Base-by-base conservation (phyloP, 331 rosid genomes). In the Cydonia oblonga region DNA sequence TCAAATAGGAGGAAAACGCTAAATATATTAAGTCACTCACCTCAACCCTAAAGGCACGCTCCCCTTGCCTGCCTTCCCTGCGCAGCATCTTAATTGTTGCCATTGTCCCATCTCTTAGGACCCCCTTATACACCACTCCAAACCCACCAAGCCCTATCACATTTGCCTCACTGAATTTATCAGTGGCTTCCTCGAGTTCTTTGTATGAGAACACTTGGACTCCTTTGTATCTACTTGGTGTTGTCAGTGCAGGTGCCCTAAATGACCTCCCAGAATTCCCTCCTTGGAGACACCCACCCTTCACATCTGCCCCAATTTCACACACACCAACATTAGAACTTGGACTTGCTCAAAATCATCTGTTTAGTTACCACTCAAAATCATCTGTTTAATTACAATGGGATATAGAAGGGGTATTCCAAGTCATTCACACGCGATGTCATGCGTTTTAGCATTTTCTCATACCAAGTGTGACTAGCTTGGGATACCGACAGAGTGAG, bases 41-140 rank as follows among this genome's bases (percentile, higher is more conserved):
- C 99, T 95, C 97, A 73, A 82, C 72, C 84, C 97, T 88, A 85
- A 95, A 95, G 61, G 93, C 89, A 83, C 97, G 99, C 86, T 95
- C 99, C 70, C 92, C 90, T 49, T 90, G 97, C 86, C 83, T 91
- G 22, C 99, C 96, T 29, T 86, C 86, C 74, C 83, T 82, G 3
- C 62, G 76, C 60, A 91, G 63, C 88, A 83, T 78, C 83, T 91
- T 95, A 81, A 95, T 85, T 68, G 97, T 93, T 16, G 88, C 93
- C 73, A 83, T 59, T 32, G 96, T 86, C 20, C 96, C 99, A 87
- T 95, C 99, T 42, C 79, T 71, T 13, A 95, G 79, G 70, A 87
- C 87, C 57, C 97, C 96, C 81, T 80, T 90, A 23, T 87, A 95
- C 76, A 90, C 87, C 77, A 81, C 81, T 63, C 91, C 96, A 77